Evolutionary conservation across 257 asterid genomes (phyloP), one percentile per base, ranked within the genome.

Genomic region (Osmanthus fragrans): DNA sequence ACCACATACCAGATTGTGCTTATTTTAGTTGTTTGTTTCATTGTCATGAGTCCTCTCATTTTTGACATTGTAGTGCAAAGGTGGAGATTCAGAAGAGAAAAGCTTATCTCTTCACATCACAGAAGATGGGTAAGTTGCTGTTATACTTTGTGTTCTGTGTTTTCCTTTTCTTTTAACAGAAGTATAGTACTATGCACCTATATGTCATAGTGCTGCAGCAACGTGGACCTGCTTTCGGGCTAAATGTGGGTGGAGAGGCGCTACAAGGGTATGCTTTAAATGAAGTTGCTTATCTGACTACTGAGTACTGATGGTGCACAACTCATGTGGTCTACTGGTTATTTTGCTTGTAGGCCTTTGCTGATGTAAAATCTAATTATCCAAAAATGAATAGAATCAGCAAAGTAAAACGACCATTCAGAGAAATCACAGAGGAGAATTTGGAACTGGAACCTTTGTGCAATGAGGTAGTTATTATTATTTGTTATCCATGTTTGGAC

Each of bases 241-340:
- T 79, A 93, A 84, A 82, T 95, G 99, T 81, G 97, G 97, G 64
- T 93, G 97, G 99, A 88, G 67, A 79, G 99, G 99, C 79, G n/a
- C 74, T 29, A 88, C 93, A 9, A 88, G 86, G 73, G 99, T 95
- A 92, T 74, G 91, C 56, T 69, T 79, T 73, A 34, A 60, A 66
- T 42, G n/a, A 30, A 72, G 77, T 75, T 40, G 16, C 70, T 33
- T 33, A 39, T 40, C 10, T 33, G 29, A 66, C 33, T 74, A 68
- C 16, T 2, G 49, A 40, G 15, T 32, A 51, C 63, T 40, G 49
- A 40, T 34, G 67, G 75, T 83, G 71, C 64, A 21, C 25, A 69
- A 65, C 78, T 77, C 77, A 76, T 51, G 29, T 58, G 37, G 39
- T 75, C 37, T 21, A 2, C n/a, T 78, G 76, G 45, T 80, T 67